These are phyloP conservation scores for Microsporum ferrugineum DNA, from an alignment of 2,329 filamentous ascomycete species.

Conservation along the genomic window DNA sequence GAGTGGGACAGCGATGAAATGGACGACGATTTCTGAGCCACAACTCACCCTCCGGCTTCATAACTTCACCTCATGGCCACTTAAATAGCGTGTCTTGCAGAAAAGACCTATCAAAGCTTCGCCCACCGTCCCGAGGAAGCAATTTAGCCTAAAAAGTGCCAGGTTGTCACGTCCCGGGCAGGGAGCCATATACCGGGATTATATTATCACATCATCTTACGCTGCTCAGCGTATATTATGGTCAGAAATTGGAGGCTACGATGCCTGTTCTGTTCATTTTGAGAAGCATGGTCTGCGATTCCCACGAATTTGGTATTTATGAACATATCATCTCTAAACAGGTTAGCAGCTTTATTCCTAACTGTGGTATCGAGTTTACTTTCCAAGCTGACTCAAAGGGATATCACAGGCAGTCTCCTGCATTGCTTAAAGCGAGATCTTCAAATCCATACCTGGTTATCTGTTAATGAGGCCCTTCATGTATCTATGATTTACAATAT, in stretches of 20 bases:
- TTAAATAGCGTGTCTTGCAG: not conserved
- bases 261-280: not conserved
- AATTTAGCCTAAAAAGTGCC: not conserved
- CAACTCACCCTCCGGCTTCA: not conserved
- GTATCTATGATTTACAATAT: not conserved
- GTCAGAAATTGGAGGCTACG: not conserved
- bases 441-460: not conserved
- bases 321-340: not conserved
- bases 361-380: not conserved
- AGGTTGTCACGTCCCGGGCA: not conserved
- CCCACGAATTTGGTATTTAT: not conserved
- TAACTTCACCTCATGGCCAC: not conserved
- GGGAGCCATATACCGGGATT: not conserved
- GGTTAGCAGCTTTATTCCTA: not conserved
- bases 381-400: not conserved
- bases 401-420: not conserved
- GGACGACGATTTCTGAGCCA: slow-evolving; percentile 26
- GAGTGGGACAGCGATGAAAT: slow-evolving; percentile 50
- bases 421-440: not conserved
- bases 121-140: not conserved
- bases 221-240: not conserved
- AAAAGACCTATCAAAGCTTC: not conserved
- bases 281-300: not conserved
- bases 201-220: not conserved
- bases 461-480: not conserved